A percentile compares a stretch with the other conserved stretches of the same genome.
Conservation (phyloP, 805 yeast species). For the Teunomyces stri region DNA sequence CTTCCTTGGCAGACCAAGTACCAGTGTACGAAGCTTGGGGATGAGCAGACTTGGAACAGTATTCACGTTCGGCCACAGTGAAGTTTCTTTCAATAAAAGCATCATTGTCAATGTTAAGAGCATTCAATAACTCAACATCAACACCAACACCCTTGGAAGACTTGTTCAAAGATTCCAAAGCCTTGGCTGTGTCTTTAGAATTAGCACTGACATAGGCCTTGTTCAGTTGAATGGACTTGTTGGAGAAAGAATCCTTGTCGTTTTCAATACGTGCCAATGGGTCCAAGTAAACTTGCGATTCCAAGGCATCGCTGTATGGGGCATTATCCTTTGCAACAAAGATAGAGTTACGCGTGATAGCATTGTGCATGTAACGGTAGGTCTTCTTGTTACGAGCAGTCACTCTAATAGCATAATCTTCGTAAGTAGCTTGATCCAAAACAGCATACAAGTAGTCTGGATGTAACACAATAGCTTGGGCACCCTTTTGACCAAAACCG, state of each 20-base stretch:
- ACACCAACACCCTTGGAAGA: slow-evolving; percentile 83
- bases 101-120: slow-evolving; percentile 82
- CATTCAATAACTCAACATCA: slow-evolving; percentile 85
- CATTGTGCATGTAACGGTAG: slow-evolving; percentile 93
- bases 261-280: slow-evolving; percentile 80
- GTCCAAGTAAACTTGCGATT: slow-evolving; percentile 88
- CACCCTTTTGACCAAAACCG: slow-evolving; percentile 99
- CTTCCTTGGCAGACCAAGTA: slow-evolving; percentile 99
- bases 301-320: slow-evolving; percentile 88
- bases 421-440: slow-evolving; percentile 68
- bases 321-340: slow-evolving; percentile 91
- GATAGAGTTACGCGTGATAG: slow-evolving; percentile 85
- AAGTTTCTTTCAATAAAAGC: slow-evolving; percentile 92
- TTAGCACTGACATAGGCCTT: slow-evolving; percentile 43
- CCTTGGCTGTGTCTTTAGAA: slow-evolving; percentile 60
- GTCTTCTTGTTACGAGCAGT: slow-evolving; percentile 80
- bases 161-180: slow-evolving; percentile 56
- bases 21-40: slow-evolving; percentile 94
- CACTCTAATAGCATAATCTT: slow-evolving; percentile 69
- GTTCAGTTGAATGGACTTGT: slow-evolving; percentile 50
- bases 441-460: slow-evolving; percentile 91
- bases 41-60: slow-evolving; percentile 70
- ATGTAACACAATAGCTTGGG: slow-evolving; percentile 86
- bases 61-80: slow-evolving; percentile 73
- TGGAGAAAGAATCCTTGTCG: slow-evolving; percentile 38